phyloP scores from a whole-genome alignment of 192 early-diverging fungal species.

The Geranomyces variabilis region DNA sequence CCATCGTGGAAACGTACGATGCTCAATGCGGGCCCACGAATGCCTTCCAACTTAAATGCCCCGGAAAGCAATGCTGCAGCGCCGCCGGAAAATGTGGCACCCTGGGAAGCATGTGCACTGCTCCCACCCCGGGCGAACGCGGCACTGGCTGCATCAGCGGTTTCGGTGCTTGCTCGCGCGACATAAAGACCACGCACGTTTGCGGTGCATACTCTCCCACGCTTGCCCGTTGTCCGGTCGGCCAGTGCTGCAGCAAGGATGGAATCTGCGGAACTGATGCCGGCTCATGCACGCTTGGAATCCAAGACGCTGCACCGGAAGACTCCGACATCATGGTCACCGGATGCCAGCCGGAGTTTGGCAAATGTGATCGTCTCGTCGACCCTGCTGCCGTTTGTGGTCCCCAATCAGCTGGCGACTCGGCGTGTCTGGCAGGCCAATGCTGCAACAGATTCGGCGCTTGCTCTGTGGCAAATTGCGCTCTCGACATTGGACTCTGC shows the following conservation, averaged over 20 bases:
- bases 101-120: background rate
- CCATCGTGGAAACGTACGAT: background rate
- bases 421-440: constrained; percentile 8
- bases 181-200: background rate
- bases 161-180: constrained; percentile 2
- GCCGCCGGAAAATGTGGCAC: background rate
- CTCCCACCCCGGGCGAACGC: background rate
- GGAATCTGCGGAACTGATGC: constrained; percentile 4
- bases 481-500: background rate
- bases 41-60: background rate
- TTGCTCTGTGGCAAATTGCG: background rate
- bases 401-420: background rate
- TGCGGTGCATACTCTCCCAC: background rate
- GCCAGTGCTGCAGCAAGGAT: constrained; percentile 1
- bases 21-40: constrained; percentile 6
- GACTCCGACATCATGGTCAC: background rate
- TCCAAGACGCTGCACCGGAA: background rate
- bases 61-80: constrained; percentile 1
- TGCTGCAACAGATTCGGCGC: background rate
- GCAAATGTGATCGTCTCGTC: constrained; percentile 3
- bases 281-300: background rate
- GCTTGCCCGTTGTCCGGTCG: background rate
- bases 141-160: constrained; percentile 8
- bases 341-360: constrained; percentile 3
- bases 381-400: constrained; percentile 1